phyloP scores from a whole-genome alignment of 2,329 filamentous ascomycete genomes.

The Monosporascus sp. region DNA sequence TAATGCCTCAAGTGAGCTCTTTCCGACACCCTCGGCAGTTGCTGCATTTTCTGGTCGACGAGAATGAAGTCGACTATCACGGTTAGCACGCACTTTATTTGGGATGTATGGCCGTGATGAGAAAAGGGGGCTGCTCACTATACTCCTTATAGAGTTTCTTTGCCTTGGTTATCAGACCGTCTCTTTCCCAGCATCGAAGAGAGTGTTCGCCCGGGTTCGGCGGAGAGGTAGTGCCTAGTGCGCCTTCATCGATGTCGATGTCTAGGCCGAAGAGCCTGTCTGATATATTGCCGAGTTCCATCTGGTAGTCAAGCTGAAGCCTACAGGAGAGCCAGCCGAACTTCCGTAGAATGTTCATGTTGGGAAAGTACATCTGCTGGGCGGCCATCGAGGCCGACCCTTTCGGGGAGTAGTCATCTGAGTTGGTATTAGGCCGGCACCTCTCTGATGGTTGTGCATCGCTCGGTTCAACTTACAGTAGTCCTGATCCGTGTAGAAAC shows the following conservation, averaged over 20 bases:
- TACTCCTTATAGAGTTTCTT: too few relatives aligned
- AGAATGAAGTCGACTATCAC: too few relatives aligned
- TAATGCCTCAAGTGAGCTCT: too few relatives aligned
- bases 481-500: constrained; percentile 12
- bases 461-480: constrained; percentile 5
- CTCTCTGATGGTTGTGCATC: background rate
- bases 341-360: constrained; percentile 8
- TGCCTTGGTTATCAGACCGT: background rate
- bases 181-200: background rate
- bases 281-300: constrained; percentile 11
- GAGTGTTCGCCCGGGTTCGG: too few relatives aligned
- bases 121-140: too few relatives aligned
- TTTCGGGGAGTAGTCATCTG: constrained; percentile 1
- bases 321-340: constrained; percentile 8
- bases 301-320: constrained; percentile 5
- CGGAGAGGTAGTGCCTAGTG: too few relatives aligned
- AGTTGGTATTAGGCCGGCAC: background rate
- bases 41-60: too few relatives aligned
- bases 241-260: constrained; percentile 1
- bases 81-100: too few relatives aligned
- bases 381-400: constrained; percentile 11
- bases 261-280: constrained; percentile 10
- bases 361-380: constrained; percentile 8
- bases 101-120: too few relatives aligned
- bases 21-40: too few relatives aligned